Percentiles rank a stretch among this genome's conserved stretches.
These are phyloP conservation scores for Colletotrichum shisoi DNA, from an alignment of 2,329 filamentous ascomycete species.

Conservation along the genomic window DNA sequence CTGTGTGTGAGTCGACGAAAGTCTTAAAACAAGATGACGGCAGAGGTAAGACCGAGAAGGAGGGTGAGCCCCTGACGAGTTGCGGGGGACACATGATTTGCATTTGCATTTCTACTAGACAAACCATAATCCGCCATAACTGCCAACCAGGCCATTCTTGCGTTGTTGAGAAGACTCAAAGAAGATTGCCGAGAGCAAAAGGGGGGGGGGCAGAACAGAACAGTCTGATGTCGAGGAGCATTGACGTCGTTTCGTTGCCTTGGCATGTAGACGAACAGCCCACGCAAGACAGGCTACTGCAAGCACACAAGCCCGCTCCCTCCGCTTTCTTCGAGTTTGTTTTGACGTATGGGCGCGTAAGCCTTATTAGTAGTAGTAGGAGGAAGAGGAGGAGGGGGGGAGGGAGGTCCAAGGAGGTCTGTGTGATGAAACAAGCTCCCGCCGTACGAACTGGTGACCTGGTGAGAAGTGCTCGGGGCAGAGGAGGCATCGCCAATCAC, in stretches of 20 bases:
- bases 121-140: too few species aligned
- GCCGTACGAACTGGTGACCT: not conserved
- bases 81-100: too few species aligned
- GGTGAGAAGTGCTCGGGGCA: not conserved
- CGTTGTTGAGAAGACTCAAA: too few species aligned
- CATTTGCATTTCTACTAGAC: too few species aligned
- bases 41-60: too few species aligned
- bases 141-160: too few species aligned
- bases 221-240: not conserved
- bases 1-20: too few species aligned
- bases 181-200: not conserved
- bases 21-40: too few species aligned
- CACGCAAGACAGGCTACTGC: slow-evolving; percentile 23
- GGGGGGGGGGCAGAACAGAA: not conserved
- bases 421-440: slow-evolving; percentile 7
- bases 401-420: not conserved
- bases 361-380: too few species aligned
- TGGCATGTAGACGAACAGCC: not conserved
- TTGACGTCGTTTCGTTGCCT: slow-evolving; percentile 7
- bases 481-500: not conserved
- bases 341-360: not conserved
- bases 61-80: too few species aligned
- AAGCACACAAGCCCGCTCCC: slow-evolving; percentile 15
- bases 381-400: not conserved
- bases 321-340: not conserved